A percentile compares a stretch with the other conserved stretches of the same genome.
Conservation (phyloP, 2,329 filamentous ascomycete genomes). For the Juglanconis sp. region DNA sequence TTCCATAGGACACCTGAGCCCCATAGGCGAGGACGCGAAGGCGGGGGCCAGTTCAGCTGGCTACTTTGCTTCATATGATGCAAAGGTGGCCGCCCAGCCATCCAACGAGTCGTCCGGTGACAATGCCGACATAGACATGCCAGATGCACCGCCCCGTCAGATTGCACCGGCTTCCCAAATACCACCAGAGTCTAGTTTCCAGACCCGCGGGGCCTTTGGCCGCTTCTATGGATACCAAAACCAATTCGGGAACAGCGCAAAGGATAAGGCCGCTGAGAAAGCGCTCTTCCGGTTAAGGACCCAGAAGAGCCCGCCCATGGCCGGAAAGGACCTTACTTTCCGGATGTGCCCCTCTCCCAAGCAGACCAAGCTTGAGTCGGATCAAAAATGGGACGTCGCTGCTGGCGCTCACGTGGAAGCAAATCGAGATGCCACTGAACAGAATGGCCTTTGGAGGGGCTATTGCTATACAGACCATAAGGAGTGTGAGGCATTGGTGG, state of each 20-base stretch:
- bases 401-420: slow-evolving; percentile 43
- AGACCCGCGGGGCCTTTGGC: slow-evolving; percentile 30
- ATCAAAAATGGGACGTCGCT: slow-evolving; percentile 58
- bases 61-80: slow-evolving; percentile 16
- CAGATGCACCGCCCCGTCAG: slow-evolving; percentile 18
- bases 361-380: slow-evolving; percentile 77
- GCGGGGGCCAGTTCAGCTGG: slow-evolving; percentile 1
- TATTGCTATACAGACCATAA: slow-evolving; percentile 52
- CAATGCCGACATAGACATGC: slow-evolving; percentile 28
- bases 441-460: slow-evolving; percentile 72
- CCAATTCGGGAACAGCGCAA: slow-evolving; percentile 19
- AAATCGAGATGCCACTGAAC: slow-evolving; percentile 54
- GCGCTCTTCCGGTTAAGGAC: slow-evolving; percentile 48
- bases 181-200: slow-evolving; percentile 40
- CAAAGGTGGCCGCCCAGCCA: slow-evolving; percentile 21
- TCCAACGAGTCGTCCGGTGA: slow-evolving; percentile 16
- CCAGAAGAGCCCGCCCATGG: slow-evolving; percentile 71
- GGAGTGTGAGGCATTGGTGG: slow-evolving; percentile 35
- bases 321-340: slow-evolving; percentile 77
- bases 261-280: slow-evolving; percentile 45
- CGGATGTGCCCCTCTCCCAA: slow-evolving; percentile 80
- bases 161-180: slow-evolving; percentile 29
- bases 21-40: slow-evolving; percentile 28
- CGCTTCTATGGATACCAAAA: slow-evolving; percentile 35
- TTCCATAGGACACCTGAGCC: slow-evolving; percentile 21